Evolutionary conservation across 257 asterid genomes (phyloP), one percentile per base, ranked within the genome.

Genomic region (Rauvolfia tetraphylla): DNA sequence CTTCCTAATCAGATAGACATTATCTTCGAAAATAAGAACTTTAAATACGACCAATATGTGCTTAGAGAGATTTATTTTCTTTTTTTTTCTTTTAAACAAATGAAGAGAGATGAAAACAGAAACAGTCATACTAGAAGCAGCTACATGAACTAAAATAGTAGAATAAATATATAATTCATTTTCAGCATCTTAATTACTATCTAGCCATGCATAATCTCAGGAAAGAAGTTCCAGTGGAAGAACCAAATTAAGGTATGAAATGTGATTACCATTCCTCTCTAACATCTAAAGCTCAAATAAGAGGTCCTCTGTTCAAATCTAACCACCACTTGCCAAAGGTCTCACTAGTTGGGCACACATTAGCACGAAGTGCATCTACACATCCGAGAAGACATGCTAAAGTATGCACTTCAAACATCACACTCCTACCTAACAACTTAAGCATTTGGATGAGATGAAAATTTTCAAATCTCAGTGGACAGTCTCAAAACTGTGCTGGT

Each of bases 1-100:
- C 98, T 93, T 80, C 97, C 99, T 95, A 88, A 82, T 76, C 51
- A 46, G 79, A 76, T 75, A 78, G 73, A 31, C 51, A 67, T 41
- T 27, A 67, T 67, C 51, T 22, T 67, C 3, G 31, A 25, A 67
- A 9, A 67, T 67, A 67, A 67, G 72, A 67, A 53, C 34, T 39
- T 71, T 33, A 62, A 46, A 33, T 34, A 59, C 13, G 7, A 36
- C 10, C 54, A 15, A 68, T 29, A 63, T 31, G 42, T n/a, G 0
- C 6, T 8, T 5, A 27, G 1, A 57, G 33, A 41, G 44, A 41
- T 41, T n/a, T 20, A 1, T 7, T n/a, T 54, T 54, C 33, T 61
- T 13, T 27, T 59, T 3, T 61, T 61, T 29, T 1, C 5, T 15
- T 8, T 7, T 18, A 10, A 0, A 27, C 66, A 27, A 12, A 4